phyloP scores from a whole-genome alignment of 2,329 filamentous ascomycete species.

The Exophiala phaeomuriformis region DNA sequence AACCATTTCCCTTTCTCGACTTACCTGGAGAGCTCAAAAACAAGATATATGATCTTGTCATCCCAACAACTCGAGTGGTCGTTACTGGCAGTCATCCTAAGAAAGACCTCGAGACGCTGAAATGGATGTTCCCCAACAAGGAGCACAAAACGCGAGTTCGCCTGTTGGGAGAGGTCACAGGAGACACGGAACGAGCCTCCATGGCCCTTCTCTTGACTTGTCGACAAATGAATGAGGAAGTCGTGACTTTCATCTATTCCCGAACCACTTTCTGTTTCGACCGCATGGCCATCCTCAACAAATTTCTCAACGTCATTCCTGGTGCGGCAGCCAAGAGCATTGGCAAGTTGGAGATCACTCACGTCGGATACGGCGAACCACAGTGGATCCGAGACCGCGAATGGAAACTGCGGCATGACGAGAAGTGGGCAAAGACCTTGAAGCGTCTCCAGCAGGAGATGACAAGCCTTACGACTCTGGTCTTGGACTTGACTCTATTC shows the following conservation, averaged over 20 bases:
- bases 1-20: conserved; percentile 55
- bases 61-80: conserved; percentile 34
- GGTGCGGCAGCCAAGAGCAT: conserved; percentile 41
- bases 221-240: conserved; percentile 25
- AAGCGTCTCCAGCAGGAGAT: conserved; percentile 15
- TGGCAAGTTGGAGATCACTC: conserved; percentile 22
- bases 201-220: conserved; percentile 21
- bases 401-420: conserved; percentile 24
- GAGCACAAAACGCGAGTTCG: conserved; percentile 21
- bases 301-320: conserved; percentile 33
- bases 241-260: conserved; percentile 21
- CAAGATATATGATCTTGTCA: conserved; percentile 60
- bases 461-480: conserved; percentile 14
- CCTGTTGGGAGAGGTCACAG: conserved; percentile 7
- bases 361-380: conserved; percentile 25
- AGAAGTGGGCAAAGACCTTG: conserved; percentile 20
- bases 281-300: conserved; percentile 32
- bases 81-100: conserved; percentile 22
- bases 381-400: conserved; percentile 14
- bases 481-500: conserved; percentile 19
- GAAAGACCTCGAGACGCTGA: conserved; percentile 17
- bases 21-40: conserved; percentile 64
- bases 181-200: background rate
- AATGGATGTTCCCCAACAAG: conserved; percentile 5
- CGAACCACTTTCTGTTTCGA: conserved; percentile 26